These are phyloP conservation scores for Eucalyptus leucophloia DNA, from an alignment of 345 rosid genomes.

Conservation along the genomic window DNA sequence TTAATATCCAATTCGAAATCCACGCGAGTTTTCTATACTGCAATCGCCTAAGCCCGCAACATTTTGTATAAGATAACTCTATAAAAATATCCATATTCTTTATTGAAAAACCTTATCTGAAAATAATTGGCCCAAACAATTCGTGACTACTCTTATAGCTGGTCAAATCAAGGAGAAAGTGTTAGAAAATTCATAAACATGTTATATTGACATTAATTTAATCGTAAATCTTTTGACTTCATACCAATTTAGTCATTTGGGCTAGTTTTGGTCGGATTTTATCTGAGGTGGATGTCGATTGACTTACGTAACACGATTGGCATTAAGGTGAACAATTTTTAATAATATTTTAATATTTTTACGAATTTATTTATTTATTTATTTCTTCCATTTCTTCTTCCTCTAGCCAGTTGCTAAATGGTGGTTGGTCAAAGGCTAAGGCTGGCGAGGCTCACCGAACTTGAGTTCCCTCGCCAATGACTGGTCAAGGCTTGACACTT, in stretches of 20 bases:
- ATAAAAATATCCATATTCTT: not conserved
- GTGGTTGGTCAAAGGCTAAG: fast-evolving
- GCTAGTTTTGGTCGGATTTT: fast-evolving
- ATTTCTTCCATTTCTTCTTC: fast-evolving
- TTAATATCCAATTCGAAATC: not conserved
- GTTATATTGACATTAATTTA: no score
- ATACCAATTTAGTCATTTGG: fast-evolving
- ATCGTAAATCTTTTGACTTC: no score
- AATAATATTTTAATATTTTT: no score
- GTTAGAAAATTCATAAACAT: fast-evolving
- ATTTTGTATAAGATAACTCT: not conserved
- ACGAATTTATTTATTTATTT: no score
- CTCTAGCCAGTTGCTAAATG: fast-evolving
- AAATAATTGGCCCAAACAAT: not conserved
- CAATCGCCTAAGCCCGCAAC: not conserved
- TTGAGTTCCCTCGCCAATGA: fast-evolving
- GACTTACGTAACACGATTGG: fast-evolving
- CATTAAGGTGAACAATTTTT: fast-evolving
- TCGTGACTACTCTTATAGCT: not conserved
- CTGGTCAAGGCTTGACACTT: fast-evolving
- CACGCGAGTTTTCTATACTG: not conserved
- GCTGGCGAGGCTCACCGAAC: no score
- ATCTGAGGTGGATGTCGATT: fast-evolving
- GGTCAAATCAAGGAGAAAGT: not conserved
- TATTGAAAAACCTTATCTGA: not conserved